Conservation (phyloP, 768 basidiomycete genomes). For the Tylopilus vinaceipallidus region DNA sequence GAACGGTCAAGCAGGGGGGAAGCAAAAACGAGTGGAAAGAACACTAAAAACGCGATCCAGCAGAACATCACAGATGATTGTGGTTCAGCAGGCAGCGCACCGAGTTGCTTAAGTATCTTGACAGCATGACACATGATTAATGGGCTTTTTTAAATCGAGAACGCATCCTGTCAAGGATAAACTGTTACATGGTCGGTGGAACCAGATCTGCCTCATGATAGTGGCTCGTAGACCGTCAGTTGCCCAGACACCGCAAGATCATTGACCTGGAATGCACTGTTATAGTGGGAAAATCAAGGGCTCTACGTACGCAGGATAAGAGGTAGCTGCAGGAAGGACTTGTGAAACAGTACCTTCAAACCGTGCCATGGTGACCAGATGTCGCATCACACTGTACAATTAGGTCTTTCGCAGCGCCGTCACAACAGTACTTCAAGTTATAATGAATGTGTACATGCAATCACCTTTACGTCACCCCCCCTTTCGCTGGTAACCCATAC, state of each 20-base stretch:
- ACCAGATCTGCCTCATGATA: background rate
- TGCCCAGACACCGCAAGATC: conserved; percentile 1
- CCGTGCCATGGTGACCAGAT: background rate
- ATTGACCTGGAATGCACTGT: background rate
- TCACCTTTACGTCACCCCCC: too few species aligned
- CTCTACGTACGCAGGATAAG: background rate
- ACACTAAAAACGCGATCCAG: conserved; percentile 7
- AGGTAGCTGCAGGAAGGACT: background rate
- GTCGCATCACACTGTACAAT: too few species aligned
- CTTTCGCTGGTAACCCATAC: too few species aligned
- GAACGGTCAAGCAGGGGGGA: background rate
- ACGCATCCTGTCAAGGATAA: background rate
- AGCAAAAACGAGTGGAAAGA: conserved; percentile 24
- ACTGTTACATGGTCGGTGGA: background rate
- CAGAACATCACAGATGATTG: conserved; percentile 11
- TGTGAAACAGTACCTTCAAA: conserved; percentile 2
- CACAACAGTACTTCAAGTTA: too few species aligned
- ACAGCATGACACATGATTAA: background rate
- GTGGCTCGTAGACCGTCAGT: background rate
- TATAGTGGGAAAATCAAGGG: background rate
- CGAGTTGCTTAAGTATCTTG: conserved; percentile 12
- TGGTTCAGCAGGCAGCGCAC: background rate
- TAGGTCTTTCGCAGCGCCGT: too few species aligned
- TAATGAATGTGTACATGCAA: too few species aligned
- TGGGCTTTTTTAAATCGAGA: background rate